These are phyloP conservation scores for Macadamia tetraphylla DNA, from an alignment of 164 flowering plant species.

Conservation along the genomic window DNA sequence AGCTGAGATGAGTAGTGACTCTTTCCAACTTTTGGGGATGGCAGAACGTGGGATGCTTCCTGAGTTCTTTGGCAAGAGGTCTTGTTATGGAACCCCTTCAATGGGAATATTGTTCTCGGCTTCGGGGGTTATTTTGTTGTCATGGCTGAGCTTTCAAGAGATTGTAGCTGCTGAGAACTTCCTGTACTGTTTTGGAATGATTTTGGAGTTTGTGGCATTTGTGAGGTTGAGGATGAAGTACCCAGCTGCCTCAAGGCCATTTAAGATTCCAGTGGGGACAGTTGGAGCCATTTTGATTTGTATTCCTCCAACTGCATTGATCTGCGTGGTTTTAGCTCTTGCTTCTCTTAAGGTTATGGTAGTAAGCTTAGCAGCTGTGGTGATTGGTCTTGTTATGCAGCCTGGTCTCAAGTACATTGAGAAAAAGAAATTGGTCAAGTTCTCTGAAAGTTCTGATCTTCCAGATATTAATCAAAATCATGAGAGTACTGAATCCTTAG, in stretches of 20 bases:
- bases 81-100: no score
- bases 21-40: slow-evolving; percentile 5
- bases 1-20: slow-evolving; percentile 15
- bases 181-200: slow-evolving; percentile 1
- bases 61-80: no score
- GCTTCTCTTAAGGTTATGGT: no score
- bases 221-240: not conserved
- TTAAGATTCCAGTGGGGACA: slow-evolving; percentile 10
- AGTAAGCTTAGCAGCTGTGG: no score
- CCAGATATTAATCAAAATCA: no score
- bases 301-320: slow-evolving; percentile 5
- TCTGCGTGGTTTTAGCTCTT: no score
- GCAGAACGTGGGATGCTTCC: slow-evolving; percentile 9
- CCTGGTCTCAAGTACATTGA: no score
- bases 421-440: no score
- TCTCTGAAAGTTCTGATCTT: no score
- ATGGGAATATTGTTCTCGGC: not conserved
- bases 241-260: slow-evolving; percentile 4
- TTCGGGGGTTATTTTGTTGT: slow-evolving; percentile 14
- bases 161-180: slow-evolving; percentile 8
- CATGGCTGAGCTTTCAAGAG: slow-evolving; percentile 11
- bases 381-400: no score
- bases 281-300: slow-evolving; percentile 9
- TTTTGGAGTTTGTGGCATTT: slow-evolving; percentile 11
- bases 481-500: no score